Evolutionary conservation across 306 rosid genomes (phyloP).

Genomic region (Trichosanthes truncata): DNA sequence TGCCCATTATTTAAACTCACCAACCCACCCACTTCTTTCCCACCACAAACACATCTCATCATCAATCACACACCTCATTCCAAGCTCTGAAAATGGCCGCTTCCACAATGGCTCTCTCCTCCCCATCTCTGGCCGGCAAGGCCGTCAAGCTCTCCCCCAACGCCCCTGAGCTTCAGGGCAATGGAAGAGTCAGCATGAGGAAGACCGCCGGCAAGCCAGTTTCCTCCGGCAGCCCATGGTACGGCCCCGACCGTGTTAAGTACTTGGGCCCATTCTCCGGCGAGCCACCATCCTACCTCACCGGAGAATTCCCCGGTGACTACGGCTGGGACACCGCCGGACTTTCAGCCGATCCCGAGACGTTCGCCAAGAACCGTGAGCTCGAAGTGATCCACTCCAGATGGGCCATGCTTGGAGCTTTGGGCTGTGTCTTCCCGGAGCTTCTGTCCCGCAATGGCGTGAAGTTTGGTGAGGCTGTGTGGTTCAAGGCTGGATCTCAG

Average conservation of each 20-base stretch:
- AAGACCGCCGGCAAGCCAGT: background rate
- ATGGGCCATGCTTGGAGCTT: constrained; percentile 66
- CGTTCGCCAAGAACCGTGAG: constrained; percentile 31
- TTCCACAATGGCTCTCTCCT: constrained; percentile 51
- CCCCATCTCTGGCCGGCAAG: constrained; percentile 44
- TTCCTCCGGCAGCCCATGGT: constrained; percentile 57
- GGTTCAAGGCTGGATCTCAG: constrained; percentile 62
- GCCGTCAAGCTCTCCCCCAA: constrained; percentile 31
- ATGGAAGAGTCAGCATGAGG: constrained; percentile 38
- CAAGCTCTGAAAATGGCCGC: constrained; percentile 26
- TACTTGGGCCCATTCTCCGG: constrained; percentile 67
- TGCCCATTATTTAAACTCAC: background rate
- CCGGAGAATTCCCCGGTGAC: constrained; percentile 54
- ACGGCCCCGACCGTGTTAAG: constrained; percentile 57
- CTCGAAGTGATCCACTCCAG: constrained; percentile 25
- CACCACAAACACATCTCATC: background rate
- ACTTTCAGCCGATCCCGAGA: constrained; percentile 59
- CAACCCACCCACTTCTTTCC: background rate
- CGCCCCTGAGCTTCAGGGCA: constrained; percentile 11
- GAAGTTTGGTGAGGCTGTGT: constrained; percentile 49
- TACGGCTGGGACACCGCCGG: constrained; percentile 70
- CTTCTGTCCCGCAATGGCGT: constrained; percentile 47
- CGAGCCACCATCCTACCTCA: constrained; percentile 43
- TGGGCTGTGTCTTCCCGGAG: constrained; percentile 56
- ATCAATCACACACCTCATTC: background rate